Evolutionary conservation across 2,329 filamentous ascomycete species (phyloP), one percentile per base, ranked within the genome.

Genomic region (Akanthomyces dipterigenus): DNA sequence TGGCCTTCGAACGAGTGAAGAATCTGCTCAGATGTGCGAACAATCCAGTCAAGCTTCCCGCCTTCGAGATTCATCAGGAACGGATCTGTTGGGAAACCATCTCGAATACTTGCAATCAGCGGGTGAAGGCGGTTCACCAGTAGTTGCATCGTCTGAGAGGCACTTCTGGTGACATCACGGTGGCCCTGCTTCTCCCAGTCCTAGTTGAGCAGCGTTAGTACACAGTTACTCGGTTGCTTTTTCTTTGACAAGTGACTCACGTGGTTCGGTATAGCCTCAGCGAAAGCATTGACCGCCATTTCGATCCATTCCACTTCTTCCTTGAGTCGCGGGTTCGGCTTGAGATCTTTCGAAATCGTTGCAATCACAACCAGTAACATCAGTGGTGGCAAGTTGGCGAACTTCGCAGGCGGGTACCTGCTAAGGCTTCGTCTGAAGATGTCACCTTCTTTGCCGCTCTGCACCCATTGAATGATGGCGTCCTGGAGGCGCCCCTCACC

Each of bases 401-500:
- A 77, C 64, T 76, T 76, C 65, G 65, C 64, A 0, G 76, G 71
- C 4, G 72, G 71, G 60, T 75, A 75, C 5, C 71, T 69, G 63
- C 73, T 72, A 12, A 78, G 67, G 63, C 75, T 75, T 36, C 72
- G 73, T 36, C 81, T 78, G 71, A 88, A 89, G 56, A 89, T 81
- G 63, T 86, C 82, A 62, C 86, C 80, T 69, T 86, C 82, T 38
- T 82, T 80, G 18, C 80, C 81, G 65, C 81, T 82, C 72, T 89
- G 86, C 61, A 89, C 81, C 86, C 86, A 89, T 63, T 82, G 82
- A 61, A 88, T 80, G 70, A 87, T 80, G 46, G 84, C 87, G 58
- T 83, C 81, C 68, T 89, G 86, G 61, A 82, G 81, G 40, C 83
- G 81, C 24, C 83, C 83, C 34, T 82, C 79, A 40, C 81, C 78